Conservation (phyloP, 371 early-diverging fungal genomes). For the Choanephora cucurbitarum region DNA sequence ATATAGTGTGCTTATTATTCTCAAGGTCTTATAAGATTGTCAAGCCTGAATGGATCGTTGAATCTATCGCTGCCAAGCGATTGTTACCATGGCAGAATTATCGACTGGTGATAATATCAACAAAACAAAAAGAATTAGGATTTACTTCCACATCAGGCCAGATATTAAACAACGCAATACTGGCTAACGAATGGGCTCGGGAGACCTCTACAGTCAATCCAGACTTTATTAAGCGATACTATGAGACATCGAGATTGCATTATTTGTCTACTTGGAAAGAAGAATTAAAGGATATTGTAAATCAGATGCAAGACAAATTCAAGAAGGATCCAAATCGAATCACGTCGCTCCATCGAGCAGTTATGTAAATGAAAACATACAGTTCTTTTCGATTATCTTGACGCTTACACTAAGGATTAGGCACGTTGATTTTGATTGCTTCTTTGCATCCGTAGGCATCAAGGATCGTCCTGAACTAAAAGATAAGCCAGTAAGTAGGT, state of each 20-base stretch:
- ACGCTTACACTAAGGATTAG: constrained; percentile 33
- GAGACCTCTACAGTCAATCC: constrained; percentile 40
- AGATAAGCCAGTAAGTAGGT: constrained; percentile 61
- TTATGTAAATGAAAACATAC: constrained; percentile 29
- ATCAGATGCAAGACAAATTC: constrained; percentile 33
- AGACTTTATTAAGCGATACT: constrained; percentile 77
- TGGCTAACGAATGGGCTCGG: constrained; percentile 47
- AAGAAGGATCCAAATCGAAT: constrained; percentile 11
- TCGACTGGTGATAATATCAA: constrained; percentile 30
- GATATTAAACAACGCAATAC: constrained; percentile 22
- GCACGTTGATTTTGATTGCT: constrained; percentile 95
- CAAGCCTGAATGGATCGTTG: constrained; percentile 77
- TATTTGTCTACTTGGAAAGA: constrained; percentile 82
- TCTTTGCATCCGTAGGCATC: constrained; percentile 85
- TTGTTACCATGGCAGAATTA: constrained; percentile 71
- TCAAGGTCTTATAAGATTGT: constrained; percentile 71
- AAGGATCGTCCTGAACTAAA: constrained; percentile 65
- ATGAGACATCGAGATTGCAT: constrained; percentile 80
- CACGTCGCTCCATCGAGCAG: constrained; percentile 13
- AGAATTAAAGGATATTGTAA: constrained; percentile 67
- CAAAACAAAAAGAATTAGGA: constrained; percentile 25
- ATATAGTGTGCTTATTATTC: not conserved
- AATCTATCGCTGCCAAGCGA: constrained; percentile 58
- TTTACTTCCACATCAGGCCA: constrained; percentile 17
- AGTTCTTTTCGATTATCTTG: too few species aligned